Percentiles rank a stretch among this genome's conserved stretches.
Conservation (phyloP, 139 green algal genomes). For the Eudorina sp. region DNA sequence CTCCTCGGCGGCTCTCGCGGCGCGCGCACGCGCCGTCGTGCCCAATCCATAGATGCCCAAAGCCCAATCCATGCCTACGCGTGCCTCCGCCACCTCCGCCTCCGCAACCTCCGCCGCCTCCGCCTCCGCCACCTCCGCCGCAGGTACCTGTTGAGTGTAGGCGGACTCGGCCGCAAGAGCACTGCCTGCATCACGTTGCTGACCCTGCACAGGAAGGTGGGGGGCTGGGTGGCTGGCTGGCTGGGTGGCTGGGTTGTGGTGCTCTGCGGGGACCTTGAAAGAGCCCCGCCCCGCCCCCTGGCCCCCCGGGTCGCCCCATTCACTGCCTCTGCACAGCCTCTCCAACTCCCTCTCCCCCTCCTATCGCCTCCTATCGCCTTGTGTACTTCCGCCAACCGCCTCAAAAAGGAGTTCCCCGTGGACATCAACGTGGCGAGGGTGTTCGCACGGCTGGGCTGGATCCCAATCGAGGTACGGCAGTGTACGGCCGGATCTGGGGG, state of each 20-base stretch:
- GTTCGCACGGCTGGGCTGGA: slow-evolving; percentile 71
- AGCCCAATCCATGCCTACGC: no score
- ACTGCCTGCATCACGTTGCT: slow-evolving; percentile 64
- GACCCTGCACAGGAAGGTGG: slow-evolving; percentile 51
- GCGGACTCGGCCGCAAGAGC: slow-evolving; percentile 70
- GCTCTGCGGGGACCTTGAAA: no score
- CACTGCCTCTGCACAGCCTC: no score
- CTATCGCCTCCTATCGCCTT: background rate
- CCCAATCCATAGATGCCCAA: no score
- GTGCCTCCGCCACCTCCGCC: no score
- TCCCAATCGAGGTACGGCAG: slow-evolving; percentile 65
- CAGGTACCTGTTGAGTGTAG: slow-evolving; percentile 71
- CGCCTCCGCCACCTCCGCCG: background rate
- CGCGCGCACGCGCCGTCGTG: no score
- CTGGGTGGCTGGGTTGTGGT: no score
- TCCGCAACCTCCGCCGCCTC: background rate
- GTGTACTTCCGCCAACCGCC: background rate
- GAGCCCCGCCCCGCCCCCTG: no score
- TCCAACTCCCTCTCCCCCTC: background rate
- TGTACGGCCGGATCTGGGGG: background rate
- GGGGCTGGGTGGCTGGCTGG: no score
- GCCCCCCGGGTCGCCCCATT: no score
- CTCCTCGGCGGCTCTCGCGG: no score
- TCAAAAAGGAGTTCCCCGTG: slow-evolving; percentile 53
- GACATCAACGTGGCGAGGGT: slow-evolving; percentile 73